Base-by-base conservation (phyloP, 129 eudicot genomes). In the Erigeron canadensis region DNA sequence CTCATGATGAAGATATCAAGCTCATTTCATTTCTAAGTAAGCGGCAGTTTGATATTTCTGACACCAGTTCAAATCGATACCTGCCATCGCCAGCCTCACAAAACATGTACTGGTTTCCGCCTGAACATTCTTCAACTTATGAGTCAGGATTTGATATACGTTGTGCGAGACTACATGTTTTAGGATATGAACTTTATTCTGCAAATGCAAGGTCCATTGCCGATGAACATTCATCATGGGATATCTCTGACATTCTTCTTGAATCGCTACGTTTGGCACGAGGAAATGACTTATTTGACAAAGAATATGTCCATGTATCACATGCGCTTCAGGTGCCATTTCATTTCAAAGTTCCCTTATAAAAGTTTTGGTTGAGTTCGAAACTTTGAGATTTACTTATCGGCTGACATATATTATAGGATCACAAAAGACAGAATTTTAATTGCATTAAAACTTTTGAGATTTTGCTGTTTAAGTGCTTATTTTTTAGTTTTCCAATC, bases 51-150 rank as follows among this genome's bases (percentile, higher is more conserved):
- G 23, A 73, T 69, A 21, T 37, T 58, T 63, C 70, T 10, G 65
- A 74, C 41, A 56, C 55, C 19, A 51, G 15, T 28, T 47, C 78
- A 7, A 53, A 73, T 55, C 73, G 44, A 21, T 70, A 71, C 37
- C 77, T 55, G 62, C 97, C 99, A n/a, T 46, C 66, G 51, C 89
- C 87, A 37, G 97, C 96, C 81, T 80, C 99, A 61, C 81, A 67
- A 38, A 84, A 81, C 67, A 95, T 90, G 99, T 90, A 95, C 80
- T 95, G 99, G 99, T 95, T 90, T 80, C 89, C 97, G 23, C 90
- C 95, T 6, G 91, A 90, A 45, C 80, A 82, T 45, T 83, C 83
- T 77, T 86, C 71, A 48, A 80, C 66, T 65, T 60, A 78, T 73
- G 70, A 77, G 51, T 76, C 87, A 23, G 97, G 97, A 70, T 95